Conservation (phyloP, 2,329 filamentous ascomycete genomes). For the Botrytis cinerea region DNA sequence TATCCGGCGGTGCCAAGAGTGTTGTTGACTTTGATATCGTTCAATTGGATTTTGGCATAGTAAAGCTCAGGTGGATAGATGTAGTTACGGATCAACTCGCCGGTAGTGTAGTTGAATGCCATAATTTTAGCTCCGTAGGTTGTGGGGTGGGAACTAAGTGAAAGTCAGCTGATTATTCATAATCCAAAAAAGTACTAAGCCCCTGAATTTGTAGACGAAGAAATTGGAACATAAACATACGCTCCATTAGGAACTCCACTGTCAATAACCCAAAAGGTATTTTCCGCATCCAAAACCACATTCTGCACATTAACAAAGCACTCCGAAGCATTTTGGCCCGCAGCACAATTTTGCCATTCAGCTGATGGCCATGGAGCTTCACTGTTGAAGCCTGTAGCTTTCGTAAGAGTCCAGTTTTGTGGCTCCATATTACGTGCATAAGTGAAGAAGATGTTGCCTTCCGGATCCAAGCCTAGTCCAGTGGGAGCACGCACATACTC, state of each 20-base stretch:
- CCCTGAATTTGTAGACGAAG: not conserved
- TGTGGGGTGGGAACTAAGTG: not conserved
- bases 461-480: not conserved
- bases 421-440: constrained; percentile 11
- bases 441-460: constrained; percentile 9
- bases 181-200: not conserved
- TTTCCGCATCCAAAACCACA: constrained; percentile 1
- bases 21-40: constrained; percentile 1
- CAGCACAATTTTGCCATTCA: constrained; percentile 5
- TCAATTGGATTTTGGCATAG: constrained; percentile 4
- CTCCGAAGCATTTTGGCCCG: constrained; percentile 6
- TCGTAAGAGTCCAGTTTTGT: constrained; percentile 6
- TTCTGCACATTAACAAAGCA: constrained; percentile 10
- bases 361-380: constrained; percentile 15
- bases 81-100: constrained; percentile 1
- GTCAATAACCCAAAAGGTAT: constrained; percentile 2
- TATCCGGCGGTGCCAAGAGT: constrained; percentile 6
- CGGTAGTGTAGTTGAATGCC: constrained; percentile 11
- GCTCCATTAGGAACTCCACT: constrained; percentile 10
- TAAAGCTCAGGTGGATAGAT: constrained; percentile 16
- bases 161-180: not conserved
- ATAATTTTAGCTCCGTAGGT: constrained; percentile 6
- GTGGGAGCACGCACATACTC: not conserved
- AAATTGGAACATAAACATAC: not conserved
- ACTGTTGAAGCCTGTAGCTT: not conserved